Percentiles rank a stretch among this genome's conserved stretches.
Evolutionary conservation across 148 eudicot species (phyloP).

Genomic region (Salicornia ramosissima): DNA sequence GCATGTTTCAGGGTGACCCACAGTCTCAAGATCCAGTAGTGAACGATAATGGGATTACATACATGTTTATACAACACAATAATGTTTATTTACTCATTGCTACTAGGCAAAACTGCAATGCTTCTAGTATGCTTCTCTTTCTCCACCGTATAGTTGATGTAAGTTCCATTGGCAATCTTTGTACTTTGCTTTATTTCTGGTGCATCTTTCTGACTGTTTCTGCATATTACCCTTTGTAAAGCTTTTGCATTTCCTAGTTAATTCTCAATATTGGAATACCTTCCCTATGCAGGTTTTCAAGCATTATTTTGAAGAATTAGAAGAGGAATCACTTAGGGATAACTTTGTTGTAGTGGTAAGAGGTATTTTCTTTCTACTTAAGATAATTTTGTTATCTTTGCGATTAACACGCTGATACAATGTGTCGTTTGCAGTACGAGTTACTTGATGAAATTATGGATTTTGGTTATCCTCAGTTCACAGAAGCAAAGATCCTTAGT

Average conservation of each 20-base stretch:
- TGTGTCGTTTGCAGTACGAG: conserved; percentile 62
- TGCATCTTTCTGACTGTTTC: neutral
- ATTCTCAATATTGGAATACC: conserved; percentile 4
- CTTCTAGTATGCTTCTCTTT: conserved; percentile 85
- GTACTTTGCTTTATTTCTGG: neutral
- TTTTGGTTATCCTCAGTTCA: conserved; percentile 96
- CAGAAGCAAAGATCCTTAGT: conserved; percentile 93
- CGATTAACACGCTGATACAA: conserved; percentile 12
- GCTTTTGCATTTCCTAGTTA: neutral
- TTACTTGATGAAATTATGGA: conserved; percentile 98
- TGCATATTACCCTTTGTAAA: neutral
- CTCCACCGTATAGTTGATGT: conserved; percentile 78
- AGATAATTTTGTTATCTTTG: neutral
- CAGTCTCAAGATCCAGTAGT: conserved; percentile 82
- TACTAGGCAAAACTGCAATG: conserved; percentile 91
- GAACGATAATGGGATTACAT: conserved; percentile 79
- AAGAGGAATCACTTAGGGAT: conserved; percentile 98
- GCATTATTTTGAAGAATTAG: conserved; percentile 94
- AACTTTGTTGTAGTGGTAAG: conserved; percentile 99
- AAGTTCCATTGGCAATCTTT: conserved; percentile 17
- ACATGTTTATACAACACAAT: conserved; percentile 90
- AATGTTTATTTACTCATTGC: conserved; percentile 88
- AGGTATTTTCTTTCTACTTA: conserved; percentile 17
- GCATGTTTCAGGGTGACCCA: conserved; percentile 34
- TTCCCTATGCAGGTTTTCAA: conserved; percentile 70